Percentiles rank a stretch among this genome's conserved stretches.
These are phyloP conservation scores for Neurospora discreta DNA, from an alignment of 495 filamentous ascomycete species.

Conservation along the genomic window DNA sequence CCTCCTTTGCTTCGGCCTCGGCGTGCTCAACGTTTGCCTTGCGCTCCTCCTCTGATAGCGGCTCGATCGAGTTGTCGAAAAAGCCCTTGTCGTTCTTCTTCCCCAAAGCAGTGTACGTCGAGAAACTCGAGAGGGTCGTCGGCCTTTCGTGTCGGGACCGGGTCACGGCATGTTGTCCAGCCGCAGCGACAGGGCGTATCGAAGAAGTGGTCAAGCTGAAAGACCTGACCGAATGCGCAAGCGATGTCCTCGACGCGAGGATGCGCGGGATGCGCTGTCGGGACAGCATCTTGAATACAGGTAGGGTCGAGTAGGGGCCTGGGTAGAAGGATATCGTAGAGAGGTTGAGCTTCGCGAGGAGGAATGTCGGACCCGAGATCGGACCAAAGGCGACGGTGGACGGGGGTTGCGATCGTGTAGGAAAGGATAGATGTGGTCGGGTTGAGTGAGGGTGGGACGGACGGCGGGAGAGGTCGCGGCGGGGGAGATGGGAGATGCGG, in stretches of 20 bases:
- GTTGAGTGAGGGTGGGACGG: not conserved
- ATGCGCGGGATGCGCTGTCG: slow-evolving; percentile 22
- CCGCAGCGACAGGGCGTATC: slow-evolving; percentile 5
- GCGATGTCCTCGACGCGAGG: slow-evolving; percentile 11
- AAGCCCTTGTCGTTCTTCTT: slow-evolving; percentile 36
- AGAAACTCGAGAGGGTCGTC: slow-evolving; percentile 23
- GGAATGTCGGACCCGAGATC: not conserved
- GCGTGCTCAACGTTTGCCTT: slow-evolving; percentile 32
- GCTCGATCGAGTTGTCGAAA: slow-evolving; percentile 31
- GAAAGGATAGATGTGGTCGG: not conserved
- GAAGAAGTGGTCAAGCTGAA: slow-evolving; percentile 9
- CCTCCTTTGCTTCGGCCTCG: slow-evolving; percentile 31
- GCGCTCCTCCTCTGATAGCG: slow-evolving; percentile 36
- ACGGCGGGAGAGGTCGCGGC: not conserved
- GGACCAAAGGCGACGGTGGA: not conserved
- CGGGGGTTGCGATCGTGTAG: not conserved
- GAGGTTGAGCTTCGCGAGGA: not conserved
- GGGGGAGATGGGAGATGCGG: not conserved
- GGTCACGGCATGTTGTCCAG: slow-evolving; percentile 5
- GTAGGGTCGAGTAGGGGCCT: not conserved
- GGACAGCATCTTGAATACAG: slow-evolving; percentile 18
- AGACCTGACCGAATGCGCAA: slow-evolving; percentile 5
- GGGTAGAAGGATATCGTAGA: not conserved
- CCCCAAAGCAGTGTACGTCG: slow-evolving; percentile 22
- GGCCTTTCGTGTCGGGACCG: slow-evolving; percentile 9